phyloP scores from a whole-genome alignment of 2,329 filamentous ascomycete genomes.

The Neocucurbitaria cava region DNA sequence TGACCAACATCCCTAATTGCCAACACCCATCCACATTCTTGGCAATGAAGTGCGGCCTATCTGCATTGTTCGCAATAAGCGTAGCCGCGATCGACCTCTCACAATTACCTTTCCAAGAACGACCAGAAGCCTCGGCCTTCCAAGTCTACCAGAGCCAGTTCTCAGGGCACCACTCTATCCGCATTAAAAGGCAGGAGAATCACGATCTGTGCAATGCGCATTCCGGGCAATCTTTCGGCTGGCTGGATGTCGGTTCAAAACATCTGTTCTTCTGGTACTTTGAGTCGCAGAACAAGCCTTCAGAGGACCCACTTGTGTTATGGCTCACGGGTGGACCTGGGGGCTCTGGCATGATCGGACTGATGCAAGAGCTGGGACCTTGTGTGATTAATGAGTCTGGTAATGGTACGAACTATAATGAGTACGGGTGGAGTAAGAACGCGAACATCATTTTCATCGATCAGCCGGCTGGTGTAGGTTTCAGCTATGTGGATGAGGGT shows the following conservation, averaged over 20 bases:
- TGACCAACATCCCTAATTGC: neutral
- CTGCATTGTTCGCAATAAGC: slow-evolving; percentile 10
- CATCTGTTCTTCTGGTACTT: slow-evolving; percentile 59
- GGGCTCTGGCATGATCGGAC: slow-evolving; percentile 45
- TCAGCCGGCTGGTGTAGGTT: slow-evolving; percentile 49
- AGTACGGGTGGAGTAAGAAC: slow-evolving; percentile 49
- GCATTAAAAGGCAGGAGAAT: slow-evolving; percentile 44
- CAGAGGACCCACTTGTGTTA: slow-evolving; percentile 47
- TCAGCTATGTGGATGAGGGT: slow-evolving; percentile 49
- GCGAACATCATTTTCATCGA: slow-evolving; percentile 49
- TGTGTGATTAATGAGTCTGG: slow-evolving; percentile 49
- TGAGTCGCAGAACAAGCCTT: slow-evolving; percentile 47
- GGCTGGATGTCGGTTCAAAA: slow-evolving; percentile 48
- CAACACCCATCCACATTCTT: neutral
- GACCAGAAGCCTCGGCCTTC: slow-evolving; percentile 36
- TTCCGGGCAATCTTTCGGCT: slow-evolving; percentile 46
- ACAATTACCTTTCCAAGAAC: slow-evolving; percentile 40
- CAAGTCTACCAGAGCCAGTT: slow-evolving; percentile 41
- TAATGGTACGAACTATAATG: slow-evolving; percentile 48
- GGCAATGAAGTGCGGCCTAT: slow-evolving; percentile 25
- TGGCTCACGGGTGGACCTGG: slow-evolving; percentile 54
- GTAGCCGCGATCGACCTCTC: slow-evolving; percentile 20
- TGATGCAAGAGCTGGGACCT: slow-evolving; percentile 48
- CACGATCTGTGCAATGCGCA: slow-evolving; percentile 43
- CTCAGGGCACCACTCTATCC: slow-evolving; percentile 42